A percentile compares a stretch with the other conserved stretches of the same genome.
phyloP scores from a whole-genome alignment of 1,139 yeast species.

The Hansenula sp. region DNA sequence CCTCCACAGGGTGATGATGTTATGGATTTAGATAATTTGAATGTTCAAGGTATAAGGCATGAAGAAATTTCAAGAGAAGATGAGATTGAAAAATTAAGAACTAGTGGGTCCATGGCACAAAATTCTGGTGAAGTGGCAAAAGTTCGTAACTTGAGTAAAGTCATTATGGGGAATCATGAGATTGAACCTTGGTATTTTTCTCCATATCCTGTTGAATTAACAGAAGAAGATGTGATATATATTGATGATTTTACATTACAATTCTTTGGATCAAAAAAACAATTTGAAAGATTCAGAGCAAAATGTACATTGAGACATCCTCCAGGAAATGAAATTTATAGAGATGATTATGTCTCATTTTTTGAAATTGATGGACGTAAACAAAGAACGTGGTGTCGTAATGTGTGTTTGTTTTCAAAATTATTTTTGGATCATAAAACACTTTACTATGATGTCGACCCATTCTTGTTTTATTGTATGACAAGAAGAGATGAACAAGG shows the following conservation, averaged over 20 bases:
- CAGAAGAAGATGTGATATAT: conserved; percentile 85
- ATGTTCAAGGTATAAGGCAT: conserved; percentile 72
- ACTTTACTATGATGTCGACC: conserved; percentile 94
- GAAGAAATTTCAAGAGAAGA: conserved; percentile 81
- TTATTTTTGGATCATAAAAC: conserved; percentile 93
- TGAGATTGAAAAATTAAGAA: conserved; percentile 86
- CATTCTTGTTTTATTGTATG: conserved; percentile 93
- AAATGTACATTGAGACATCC: conserved; percentile 91
- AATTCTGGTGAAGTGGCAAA: conserved; percentile 83
- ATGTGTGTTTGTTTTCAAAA: conserved; percentile 82
- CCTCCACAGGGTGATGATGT: conserved; percentile 46
- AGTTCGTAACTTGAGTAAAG: conserved; percentile 73
- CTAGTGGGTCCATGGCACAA: conserved; percentile 97
- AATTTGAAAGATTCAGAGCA: conserved; percentile 83
- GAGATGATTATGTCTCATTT: conserved; percentile 81
- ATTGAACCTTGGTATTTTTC: conserved; percentile 99
- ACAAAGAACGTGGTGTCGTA: conserved; percentile 96
- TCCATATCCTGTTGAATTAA: conserved; percentile 91
- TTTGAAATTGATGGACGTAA: conserved; percentile 96
- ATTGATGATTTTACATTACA: conserved; percentile 89
- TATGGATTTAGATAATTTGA: conserved; percentile 81
- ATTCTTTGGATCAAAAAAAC: conserved; percentile 85
- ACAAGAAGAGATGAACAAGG: conserved; percentile 83
- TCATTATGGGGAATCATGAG: conserved; percentile 84
- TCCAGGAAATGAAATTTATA: conserved; percentile 94